phyloP scores from a whole-genome alignment of 805 yeast genomes.

The Candida michaelii region DNA sequence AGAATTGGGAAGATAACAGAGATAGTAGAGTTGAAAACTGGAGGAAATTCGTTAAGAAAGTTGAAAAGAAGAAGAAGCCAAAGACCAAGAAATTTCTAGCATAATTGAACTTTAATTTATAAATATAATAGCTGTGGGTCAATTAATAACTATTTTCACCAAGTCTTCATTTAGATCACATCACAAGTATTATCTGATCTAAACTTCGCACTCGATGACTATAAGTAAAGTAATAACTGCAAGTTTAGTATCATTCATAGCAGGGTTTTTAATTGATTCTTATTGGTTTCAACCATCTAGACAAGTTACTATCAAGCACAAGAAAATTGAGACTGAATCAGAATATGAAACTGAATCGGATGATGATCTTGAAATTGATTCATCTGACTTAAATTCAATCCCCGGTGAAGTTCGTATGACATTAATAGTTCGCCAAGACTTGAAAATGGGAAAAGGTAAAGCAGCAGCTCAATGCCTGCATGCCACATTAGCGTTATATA shows the following conservation, averaged over 20 bases:
- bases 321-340: slow-evolving; percentile 34
- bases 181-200: neutral
- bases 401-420: slow-evolving; percentile 88
- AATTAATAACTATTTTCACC: too few species aligned
- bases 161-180: too few species aligned
- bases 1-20: slow-evolving; percentile 61
- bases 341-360: slow-evolving; percentile 37
- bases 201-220: neutral
- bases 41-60: slow-evolving; percentile 49
- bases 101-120: neutral
- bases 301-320: too few species aligned
- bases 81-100: slow-evolving; percentile 27
- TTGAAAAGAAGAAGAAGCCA: slow-evolving; percentile 46
- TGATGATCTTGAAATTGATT: slow-evolving; percentile 59
- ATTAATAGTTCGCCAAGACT: slow-evolving; percentile 80
- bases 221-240: slow-evolving; percentile 23
- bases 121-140: too few species aligned
- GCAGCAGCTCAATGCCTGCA: slow-evolving; percentile 97
- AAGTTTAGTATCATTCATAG: slow-evolving; percentile 34
- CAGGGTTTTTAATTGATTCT: slow-evolving; percentile 33
- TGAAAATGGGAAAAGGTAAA: slow-evolving; percentile 92
- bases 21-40: slow-evolving; percentile 60
- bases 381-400: slow-evolving; percentile 57
- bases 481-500: slow-evolving; percentile 91
- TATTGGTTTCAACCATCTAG: slow-evolving; percentile 15